Evolutionary conservation across 306 rosid genomes (phyloP).

Genomic region (Vigna nakashimae): DNA sequence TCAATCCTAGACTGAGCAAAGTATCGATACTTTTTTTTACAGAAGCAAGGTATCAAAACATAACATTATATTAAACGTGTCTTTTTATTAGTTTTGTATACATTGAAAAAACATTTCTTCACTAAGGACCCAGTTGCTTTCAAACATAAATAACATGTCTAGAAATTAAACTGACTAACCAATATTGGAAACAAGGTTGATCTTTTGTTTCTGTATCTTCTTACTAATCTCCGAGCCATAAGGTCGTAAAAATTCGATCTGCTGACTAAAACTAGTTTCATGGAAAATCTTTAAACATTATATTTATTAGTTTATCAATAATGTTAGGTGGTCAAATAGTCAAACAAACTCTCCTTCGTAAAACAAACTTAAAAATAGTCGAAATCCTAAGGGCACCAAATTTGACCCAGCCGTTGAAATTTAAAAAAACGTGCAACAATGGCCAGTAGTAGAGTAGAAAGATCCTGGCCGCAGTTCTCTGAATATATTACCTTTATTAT

Average conservation of each 20-base stretch:
- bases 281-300: not conserved
- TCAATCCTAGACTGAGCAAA: slow-evolving; percentile 2
- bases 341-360: not conserved
- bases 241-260: not conserved
- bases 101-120: not conserved
- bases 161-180: not conserved
- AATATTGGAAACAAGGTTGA: not conserved
- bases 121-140: not conserved
- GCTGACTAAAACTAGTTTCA: not conserved
- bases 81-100: not conserved
- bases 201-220: not conserved
- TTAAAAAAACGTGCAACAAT: not conserved
- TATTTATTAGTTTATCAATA: not conserved
- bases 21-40: not conserved
- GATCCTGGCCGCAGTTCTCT: slow-evolving; percentile 25
- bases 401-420: slow-evolving; percentile 18
- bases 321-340: not conserved
- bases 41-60: not conserved
- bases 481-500: not conserved
- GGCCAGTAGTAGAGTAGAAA: not conserved
- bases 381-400: slow-evolving; percentile 2
- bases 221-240: not conserved
- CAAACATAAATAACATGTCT: not conserved
- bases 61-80: not conserved
- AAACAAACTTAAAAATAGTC: not conserved